phyloP scores from a whole-genome alignment of 495 filamentous ascomycete genomes.

The Opeltia flavorubescens region DNA sequence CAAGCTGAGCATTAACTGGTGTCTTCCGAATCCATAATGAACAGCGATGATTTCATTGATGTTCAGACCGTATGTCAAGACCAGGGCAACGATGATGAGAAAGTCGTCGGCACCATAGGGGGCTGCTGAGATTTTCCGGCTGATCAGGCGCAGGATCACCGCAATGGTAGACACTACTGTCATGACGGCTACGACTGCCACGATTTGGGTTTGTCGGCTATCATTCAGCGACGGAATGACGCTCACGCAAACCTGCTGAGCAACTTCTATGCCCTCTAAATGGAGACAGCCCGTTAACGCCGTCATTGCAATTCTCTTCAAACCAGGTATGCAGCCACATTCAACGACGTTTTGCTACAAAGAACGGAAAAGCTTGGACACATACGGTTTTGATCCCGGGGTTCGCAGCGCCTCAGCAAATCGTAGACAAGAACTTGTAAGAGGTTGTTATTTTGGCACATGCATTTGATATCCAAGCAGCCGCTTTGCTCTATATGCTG shows the following conservation, averaged over 20 bases:
- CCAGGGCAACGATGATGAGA: constrained; percentile 24
- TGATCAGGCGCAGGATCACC: constrained; percentile 20
- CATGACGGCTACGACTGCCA: constrained; percentile 8
- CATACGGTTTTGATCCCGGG: constrained; percentile 1
- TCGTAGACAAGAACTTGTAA: not conserved
- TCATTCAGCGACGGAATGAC: constrained; percentile 1
- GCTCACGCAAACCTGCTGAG: constrained; percentile 1
- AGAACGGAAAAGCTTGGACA: not conserved
- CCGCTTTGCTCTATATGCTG: not conserved
- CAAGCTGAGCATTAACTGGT: constrained; percentile 2
- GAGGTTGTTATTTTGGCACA: not conserved
- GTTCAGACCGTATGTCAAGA: constrained; percentile 6
- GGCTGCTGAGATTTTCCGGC: constrained; percentile 17
- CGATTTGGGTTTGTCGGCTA: constrained; percentile 9
- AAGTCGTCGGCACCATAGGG: constrained; percentile 24
- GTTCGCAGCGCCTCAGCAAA: not conserved
- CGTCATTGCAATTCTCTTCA: not conserved
- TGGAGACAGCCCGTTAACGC: not conserved
- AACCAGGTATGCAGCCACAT: not conserved
- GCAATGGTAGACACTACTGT: constrained; percentile 17
- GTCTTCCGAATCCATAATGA: constrained; percentile 1
- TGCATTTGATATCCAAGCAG: not conserved
- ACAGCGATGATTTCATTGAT: not conserved
- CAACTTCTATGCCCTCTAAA: not conserved
- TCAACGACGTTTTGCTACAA: not conserved